Conservation (phyloP, 345 rosid species). For the Moringa oleifera region DNA sequence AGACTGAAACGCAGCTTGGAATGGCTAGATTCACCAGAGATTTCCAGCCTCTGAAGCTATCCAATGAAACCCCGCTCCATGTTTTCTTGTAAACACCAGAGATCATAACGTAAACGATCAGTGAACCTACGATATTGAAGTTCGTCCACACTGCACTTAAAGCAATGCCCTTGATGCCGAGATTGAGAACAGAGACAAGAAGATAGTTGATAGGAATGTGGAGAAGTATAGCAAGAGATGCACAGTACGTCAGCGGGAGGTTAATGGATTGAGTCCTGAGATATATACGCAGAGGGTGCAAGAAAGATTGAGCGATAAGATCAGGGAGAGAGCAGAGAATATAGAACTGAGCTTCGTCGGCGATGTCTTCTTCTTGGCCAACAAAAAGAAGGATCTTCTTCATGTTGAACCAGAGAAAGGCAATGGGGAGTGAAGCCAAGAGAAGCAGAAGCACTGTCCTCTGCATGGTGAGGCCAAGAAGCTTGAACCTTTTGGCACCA, state of each 20-base stretch:
- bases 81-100: slow-evolving; percentile 54
- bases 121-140: slow-evolving; percentile 49
- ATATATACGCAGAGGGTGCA: slow-evolving; percentile 77
- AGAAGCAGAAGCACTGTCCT: slow-evolving; percentile 60
- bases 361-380: slow-evolving; percentile 58
- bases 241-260: slow-evolving; percentile 60
- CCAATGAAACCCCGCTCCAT: slow-evolving; percentile 57
- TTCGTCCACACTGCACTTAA: slow-evolving; percentile 68
- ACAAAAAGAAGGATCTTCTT: slow-evolving; percentile 49
- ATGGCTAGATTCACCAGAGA: slow-evolving; percentile 48
- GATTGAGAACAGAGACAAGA: slow-evolving; percentile 46
- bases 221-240: slow-evolving; percentile 50
- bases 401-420: slow-evolving; percentile 73
- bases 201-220: slow-evolving; percentile 67
- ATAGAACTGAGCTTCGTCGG: slow-evolving; percentile 56
- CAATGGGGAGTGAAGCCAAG: slow-evolving; percentile 49
- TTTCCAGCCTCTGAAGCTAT: slow-evolving; percentile 58
- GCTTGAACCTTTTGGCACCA: slow-evolving; percentile 67
- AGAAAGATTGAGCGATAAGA: slow-evolving; percentile 54
- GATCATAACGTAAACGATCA: slow-evolving; percentile 48
- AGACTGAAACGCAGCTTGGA: slow-evolving; percentile 87
- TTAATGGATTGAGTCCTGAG: slow-evolving; percentile 72
- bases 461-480: slow-evolving; percentile 70
- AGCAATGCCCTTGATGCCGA: slow-evolving; percentile 75
- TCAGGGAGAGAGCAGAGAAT: slow-evolving; percentile 77